Conservation (phyloP, 2,329 filamentous ascomycete species). For the Fusarium caatingaense region DNA sequence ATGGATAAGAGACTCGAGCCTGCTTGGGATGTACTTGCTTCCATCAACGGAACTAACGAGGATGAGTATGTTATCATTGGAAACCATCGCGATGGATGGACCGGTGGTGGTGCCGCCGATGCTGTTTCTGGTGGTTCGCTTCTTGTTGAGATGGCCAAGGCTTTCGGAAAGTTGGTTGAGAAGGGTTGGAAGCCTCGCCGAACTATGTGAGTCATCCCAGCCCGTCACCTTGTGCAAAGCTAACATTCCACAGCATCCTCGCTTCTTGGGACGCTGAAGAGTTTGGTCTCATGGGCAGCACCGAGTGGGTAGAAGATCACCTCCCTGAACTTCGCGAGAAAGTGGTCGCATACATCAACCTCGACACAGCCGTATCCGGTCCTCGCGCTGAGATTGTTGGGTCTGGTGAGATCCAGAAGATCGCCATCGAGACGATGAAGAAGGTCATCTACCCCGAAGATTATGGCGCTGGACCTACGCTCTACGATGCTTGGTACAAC, state of each 20-base stretch:
- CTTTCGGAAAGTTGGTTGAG: slow-evolving; percentile 58
- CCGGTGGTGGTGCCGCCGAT: slow-evolving; percentile 63
- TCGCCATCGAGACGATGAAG: slow-evolving; percentile 41
- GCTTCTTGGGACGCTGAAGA: slow-evolving; percentile 34
- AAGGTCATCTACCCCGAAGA: slow-evolving; percentile 36
- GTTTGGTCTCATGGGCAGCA: slow-evolving; percentile 33
- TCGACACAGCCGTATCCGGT: slow-evolving; percentile 61
- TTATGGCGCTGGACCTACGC: slow-evolving; percentile 19
- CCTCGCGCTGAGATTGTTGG: slow-evolving; percentile 52
- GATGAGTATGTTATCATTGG: slow-evolving; percentile 60
- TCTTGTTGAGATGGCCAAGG: slow-evolving; percentile 61
- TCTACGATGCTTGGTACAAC: slow-evolving; percentile 39
- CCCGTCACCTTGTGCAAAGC: fast-evolving
- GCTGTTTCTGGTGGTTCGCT: slow-evolving; percentile 63
- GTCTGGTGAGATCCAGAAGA: slow-evolving; percentile 35
- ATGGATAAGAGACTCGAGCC: slow-evolving; percentile 32
- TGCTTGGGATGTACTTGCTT: slow-evolving; percentile 52
- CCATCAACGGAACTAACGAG: slow-evolving; percentile 55
- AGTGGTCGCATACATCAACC: slow-evolving; percentile 58
- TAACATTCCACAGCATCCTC: slow-evolving; percentile 4
- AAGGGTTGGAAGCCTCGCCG: slow-evolving; percentile 63
- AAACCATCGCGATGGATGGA: slow-evolving; percentile 66
- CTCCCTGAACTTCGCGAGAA: slow-evolving; percentile 24
- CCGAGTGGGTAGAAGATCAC: slow-evolving; percentile 32
- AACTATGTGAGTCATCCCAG: slow-evolving; percentile 52